Base-by-base conservation (phyloP, 306 rosid genomes). In the Rubus parviflorus region DNA sequence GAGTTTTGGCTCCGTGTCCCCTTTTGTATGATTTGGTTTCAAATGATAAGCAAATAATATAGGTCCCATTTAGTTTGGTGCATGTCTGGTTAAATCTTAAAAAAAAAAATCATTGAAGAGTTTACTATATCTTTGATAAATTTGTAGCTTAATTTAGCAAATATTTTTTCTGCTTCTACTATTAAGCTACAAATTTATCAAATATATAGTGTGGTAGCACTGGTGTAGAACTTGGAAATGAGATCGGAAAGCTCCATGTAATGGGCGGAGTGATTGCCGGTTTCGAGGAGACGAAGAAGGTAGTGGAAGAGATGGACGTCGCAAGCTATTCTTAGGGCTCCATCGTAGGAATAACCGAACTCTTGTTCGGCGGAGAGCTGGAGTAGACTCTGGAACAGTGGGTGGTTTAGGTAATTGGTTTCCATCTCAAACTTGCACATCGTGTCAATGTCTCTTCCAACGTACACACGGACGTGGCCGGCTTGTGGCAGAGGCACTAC, bases 191-290 rank as follows among this genome's bases (percentile, higher is more conserved):
- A n/a, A n/a, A n/a, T n/a, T n/a, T n/a, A n/a, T n/a, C n/a, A n/a
- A n/a, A n/a, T n/a, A n/a, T n/a, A n/a, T n/a, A n/a, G n/a, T n/a
- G n/a, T n/a, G n/a, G n/a, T n/a, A n/a, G n/a, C n/a, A n/a, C n/a
- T 30, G 35, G 35, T 19, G 30, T 56, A 56, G 62, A 57, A 57
- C 15, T 22, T 57, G 14, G 63, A 30, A 35, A 62, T 30, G 67
- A 62, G 67, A 35, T 14, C 42, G 67, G 67, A 62, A 35, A 62
- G 67, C 41, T 62, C 67, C 67, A 62, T 30, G 10, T 62, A 62
- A 35, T 30, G 67, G 42, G 67, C 43, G 3, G 43, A 62, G n/a
- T 43, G 43, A 5, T 62, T 35, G 8, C 67, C 6, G 67, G 67
- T 62, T 62, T 62, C 43, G 6, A 62, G 43, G 8, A 62, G 67